A percentile compares a stretch with the other conserved stretches of the same genome.
Conservation (phyloP, 2,329 filamentous ascomycete species). For the Tolypocladium tropicale region DNA sequence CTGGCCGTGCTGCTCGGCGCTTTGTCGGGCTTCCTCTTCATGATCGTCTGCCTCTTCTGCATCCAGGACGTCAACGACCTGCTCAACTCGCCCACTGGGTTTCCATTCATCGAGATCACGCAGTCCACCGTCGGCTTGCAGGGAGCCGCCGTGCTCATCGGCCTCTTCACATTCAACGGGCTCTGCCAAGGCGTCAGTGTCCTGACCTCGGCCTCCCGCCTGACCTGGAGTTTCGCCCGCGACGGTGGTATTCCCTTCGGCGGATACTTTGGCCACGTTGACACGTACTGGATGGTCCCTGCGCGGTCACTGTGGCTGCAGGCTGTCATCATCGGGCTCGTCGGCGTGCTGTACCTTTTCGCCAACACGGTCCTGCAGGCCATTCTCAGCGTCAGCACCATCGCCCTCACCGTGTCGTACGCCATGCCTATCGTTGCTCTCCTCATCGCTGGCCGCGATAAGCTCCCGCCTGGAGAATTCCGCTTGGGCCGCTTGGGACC, state of each 20-base stretch:
- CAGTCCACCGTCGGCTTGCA: conserved; percentile 21
- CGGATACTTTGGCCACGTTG: conserved; percentile 29
- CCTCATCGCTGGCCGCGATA: conserved; percentile 39
- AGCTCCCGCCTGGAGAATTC: conserved; percentile 36
- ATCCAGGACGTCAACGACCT: conserved; percentile 34
- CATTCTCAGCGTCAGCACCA: conserved; percentile 45
- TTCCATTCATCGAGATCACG: conserved; percentile 40
- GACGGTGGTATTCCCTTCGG: conserved; percentile 39
- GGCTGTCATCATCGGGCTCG: conserved; percentile 26
- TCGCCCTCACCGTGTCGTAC: conserved; percentile 41
- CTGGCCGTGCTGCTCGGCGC: conserved; percentile 39
- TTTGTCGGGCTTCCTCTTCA: conserved; percentile 39
- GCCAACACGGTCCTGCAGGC: conserved; percentile 41
- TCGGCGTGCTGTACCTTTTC: conserved; percentile 47
- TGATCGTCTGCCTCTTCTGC: conserved; percentile 40
- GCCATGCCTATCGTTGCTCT: conserved; percentile 38
- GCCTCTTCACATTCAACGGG: conserved; percentile 45
- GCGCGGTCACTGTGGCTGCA: conserved; percentile 42
- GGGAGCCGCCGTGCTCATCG: conserved; percentile 33
- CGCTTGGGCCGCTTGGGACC: conserved; percentile 32
- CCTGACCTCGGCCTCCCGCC: conserved; percentile 38
- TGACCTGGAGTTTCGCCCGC: conserved; percentile 45
- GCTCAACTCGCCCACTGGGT: conserved; percentile 25
- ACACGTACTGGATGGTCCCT: conserved; percentile 40
- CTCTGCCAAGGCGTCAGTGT: conserved; percentile 41